phyloP scores from a whole-genome alignment of 2,329 filamentous ascomycete species.

The Onygenales sp. region DNA sequence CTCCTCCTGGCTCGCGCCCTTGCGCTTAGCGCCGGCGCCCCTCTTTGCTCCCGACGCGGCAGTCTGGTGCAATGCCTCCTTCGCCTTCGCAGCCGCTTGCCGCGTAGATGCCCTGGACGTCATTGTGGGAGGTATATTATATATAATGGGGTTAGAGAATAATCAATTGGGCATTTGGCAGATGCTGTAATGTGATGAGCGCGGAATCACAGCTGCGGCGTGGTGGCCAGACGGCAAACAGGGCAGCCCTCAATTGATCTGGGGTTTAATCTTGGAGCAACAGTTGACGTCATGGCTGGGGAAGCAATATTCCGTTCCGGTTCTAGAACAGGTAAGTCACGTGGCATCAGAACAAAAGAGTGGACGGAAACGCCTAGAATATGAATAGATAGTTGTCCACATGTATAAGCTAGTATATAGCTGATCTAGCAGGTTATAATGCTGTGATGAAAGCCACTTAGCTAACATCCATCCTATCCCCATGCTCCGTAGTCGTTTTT shows the following conservation, averaged over 20 bases:
- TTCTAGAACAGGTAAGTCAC: not conserved
- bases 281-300: constrained; percentile 1
- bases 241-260: not conserved
- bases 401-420: no score
- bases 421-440: no score
- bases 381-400: no score
- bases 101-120: constrained; percentile 31
- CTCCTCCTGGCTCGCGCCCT: constrained; percentile 18
- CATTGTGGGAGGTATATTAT: constrained; percentile 12
- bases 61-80: constrained; percentile 28
- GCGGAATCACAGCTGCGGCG: no score
- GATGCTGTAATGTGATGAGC: no score
- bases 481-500: not conserved
- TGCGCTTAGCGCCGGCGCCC: constrained; percentile 30
- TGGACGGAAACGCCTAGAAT: no score
- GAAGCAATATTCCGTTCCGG: not conserved
- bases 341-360: not conserved
- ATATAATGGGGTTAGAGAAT: not conserved
- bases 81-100: constrained; percentile 34
- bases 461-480: not conserved
- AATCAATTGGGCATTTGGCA: no score
- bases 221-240: no score
- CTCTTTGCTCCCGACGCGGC: constrained; percentile 20
- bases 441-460: not conserved
- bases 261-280: not conserved